Conservation (phyloP, 805 yeast species). For the Pichia pseudocactophila region DNA sequence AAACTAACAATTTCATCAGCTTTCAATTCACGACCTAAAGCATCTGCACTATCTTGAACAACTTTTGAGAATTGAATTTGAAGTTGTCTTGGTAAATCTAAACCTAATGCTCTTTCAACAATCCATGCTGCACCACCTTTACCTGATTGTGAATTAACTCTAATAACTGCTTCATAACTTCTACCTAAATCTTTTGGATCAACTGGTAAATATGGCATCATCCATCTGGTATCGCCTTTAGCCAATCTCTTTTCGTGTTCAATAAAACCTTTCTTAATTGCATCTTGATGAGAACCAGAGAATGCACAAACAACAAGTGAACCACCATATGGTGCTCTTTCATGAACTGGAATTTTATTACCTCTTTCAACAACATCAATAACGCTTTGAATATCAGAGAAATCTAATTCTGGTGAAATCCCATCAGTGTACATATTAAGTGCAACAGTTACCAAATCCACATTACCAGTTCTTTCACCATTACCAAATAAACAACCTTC, state of each 20-base stretch:
- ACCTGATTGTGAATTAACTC: slow-evolving; percentile 83
- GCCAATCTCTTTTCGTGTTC: slow-evolving; percentile 43
- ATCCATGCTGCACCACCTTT: slow-evolving; percentile 87
- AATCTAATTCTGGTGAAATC: slow-evolving; percentile 60
- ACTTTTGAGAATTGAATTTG: slow-evolving; percentile 59
- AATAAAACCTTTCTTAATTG: slow-evolving; percentile 31
- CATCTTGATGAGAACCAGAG: slow-evolving; percentile 44
- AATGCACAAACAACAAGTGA: slow-evolving; percentile 72
- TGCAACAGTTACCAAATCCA: slow-evolving; percentile 67
- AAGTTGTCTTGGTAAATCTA: slow-evolving; percentile 64
- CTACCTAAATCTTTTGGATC: slow-evolving; percentile 79
- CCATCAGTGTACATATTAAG: slow-evolving; percentile 75
- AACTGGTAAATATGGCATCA: slow-evolving; percentile 67
- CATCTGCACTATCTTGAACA: slow-evolving; percentile 59
- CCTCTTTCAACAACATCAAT: slow-evolving; percentile 67
- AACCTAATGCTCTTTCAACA: slow-evolving; percentile 56
- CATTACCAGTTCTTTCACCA: slow-evolving; percentile 83
- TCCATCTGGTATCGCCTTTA: slow-evolving; percentile 47
- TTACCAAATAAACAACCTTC: slow-evolving; percentile 79
- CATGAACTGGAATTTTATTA: slow-evolving; percentile 65
- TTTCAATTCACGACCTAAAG: slow-evolving; percentile 60
- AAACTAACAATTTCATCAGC: slow-evolving; percentile 53
- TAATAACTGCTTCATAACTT: slow-evolving; percentile 71
- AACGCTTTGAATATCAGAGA: slow-evolving; percentile 56
- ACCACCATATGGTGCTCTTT: slow-evolving; percentile 78